phyloP scores from a whole-genome alignment of 208 protist species.

The Trypanosoma brucei region DNA sequence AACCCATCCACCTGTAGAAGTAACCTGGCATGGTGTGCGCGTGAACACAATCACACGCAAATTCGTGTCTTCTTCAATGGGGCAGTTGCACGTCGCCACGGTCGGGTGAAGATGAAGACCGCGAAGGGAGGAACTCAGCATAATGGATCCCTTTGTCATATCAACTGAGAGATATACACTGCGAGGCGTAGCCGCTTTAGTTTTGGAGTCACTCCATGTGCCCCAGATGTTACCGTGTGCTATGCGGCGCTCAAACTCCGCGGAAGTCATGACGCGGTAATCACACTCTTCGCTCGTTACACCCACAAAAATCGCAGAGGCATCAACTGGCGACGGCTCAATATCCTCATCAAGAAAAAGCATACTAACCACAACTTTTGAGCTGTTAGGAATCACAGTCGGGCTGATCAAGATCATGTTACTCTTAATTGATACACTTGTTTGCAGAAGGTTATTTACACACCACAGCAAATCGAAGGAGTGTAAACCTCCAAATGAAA shows the following conservation, averaged over 20 bases:
- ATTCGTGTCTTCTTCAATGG: conserved; percentile 29
- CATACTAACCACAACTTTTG: conserved; percentile 47
- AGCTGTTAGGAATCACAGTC: conserved; percentile 49
- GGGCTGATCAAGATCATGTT: conserved; percentile 61
- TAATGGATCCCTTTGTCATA: conserved; percentile 42
- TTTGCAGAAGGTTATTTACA: conserved; percentile 34
- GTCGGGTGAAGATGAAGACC: conserved; percentile 60
- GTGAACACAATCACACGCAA: conserved; percentile 71
- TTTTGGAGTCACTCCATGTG: conserved; percentile 68
- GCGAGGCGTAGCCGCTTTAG: conserved; percentile 42
- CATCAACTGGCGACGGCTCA: conserved; percentile 1
- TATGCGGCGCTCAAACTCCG: conserved; percentile 61
- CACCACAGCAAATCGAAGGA: conserved; percentile 70
- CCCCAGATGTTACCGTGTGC: conserved; percentile 68
- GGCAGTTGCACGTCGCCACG: conserved; percentile 51
- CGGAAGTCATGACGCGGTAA: conserved; percentile 31
- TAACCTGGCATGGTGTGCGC: conserved; percentile 48
- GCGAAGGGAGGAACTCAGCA: conserved; percentile 60
- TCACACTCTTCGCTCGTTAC: conserved; percentile 53
- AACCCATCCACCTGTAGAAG: conserved; percentile 38
- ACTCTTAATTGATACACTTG: conserved; percentile 29
- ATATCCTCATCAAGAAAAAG: conserved; percentile 3
- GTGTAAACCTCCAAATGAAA: conserved; percentile 72
- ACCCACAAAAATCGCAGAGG: conserved; percentile 68
- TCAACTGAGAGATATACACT: conserved; percentile 65